These are phyloP conservation scores for Epicoccum sorghinum DNA, from an alignment of 2,329 filamentous ascomycete species.

Conservation along the genomic window DNA sequence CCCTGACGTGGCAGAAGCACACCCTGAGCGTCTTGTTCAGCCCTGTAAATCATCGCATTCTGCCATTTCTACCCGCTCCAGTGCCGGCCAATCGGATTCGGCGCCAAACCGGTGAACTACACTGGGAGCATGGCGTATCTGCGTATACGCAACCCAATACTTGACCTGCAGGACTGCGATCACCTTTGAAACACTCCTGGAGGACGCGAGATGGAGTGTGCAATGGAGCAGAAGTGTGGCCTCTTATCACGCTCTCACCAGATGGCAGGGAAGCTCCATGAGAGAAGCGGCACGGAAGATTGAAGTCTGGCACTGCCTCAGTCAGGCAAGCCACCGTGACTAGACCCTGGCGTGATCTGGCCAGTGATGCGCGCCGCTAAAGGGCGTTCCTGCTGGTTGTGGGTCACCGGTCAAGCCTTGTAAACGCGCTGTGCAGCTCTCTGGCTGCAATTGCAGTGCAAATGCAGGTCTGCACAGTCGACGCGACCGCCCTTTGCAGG, in stretches of 20 bases:
- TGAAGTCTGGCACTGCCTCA: constrained; percentile 23
- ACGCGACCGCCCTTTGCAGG: constrained; percentile 22
- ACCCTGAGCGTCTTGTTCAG: constrained; percentile 12
- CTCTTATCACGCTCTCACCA: constrained; percentile 11
- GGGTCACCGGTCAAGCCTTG: constrained; percentile 28
- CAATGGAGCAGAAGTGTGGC: constrained; percentile 6
- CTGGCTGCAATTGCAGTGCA: constrained; percentile 4
- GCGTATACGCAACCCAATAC: constrained; percentile 7
- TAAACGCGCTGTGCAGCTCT: constrained; percentile 9
- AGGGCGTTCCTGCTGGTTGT: constrained; percentile 29
- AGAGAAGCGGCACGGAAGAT: constrained; percentile 8
- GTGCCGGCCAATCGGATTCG: constrained; percentile 1
- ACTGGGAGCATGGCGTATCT: constrained; percentile 1
- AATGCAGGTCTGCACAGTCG: constrained; percentile 2
- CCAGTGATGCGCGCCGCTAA: constrained; percentile 22
- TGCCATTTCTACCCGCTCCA: neutral
- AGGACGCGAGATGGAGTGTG: constrained; percentile 1
- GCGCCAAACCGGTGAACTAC: constrained; percentile 21
- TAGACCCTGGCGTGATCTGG: constrained; percentile 14
- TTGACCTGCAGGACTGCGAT: constrained; percentile 12
- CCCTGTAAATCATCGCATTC: constrained; percentile 7
- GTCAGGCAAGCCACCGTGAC: constrained; percentile 18
- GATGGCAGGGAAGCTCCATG: neutral
- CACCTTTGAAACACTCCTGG: constrained; percentile 3
- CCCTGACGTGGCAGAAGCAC: constrained; percentile 12